Evolutionary conservation across 2,329 filamentous ascomycete genomes (phyloP), one percentile per base, ranked within the genome.

Genomic region (Ophiosphaerella korrae): DNA sequence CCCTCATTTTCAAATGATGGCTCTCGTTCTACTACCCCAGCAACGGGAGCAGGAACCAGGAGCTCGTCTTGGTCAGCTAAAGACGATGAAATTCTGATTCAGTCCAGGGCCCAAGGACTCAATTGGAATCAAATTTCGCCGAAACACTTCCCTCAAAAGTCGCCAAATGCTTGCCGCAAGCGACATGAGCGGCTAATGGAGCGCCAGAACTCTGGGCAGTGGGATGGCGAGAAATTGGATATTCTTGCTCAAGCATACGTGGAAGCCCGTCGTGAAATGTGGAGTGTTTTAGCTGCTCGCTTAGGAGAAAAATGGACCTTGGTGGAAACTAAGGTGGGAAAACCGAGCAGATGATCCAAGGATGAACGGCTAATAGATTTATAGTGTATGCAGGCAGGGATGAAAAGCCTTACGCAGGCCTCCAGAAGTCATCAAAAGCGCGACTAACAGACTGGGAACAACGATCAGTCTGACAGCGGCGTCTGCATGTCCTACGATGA

Each of bases 181-280:
- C 84, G 90, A 43, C 89, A 94, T 66, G 90, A 94, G 75, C 82
- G 90, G 33, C 76, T 94, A 52, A 85, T 92, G 79, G 88, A 92
- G 74, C 84, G 86, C 57, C 62, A 77, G 67, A 84, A 85, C 48
- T 82, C 84, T 39, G 86, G 89, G 59, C 87, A 91, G 64, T 92
- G 88, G 86, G 88, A 92, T 64, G 82, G 82, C n/a, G 78, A 85
- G 57, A 88, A 88, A 75, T 78, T 91, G 18, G 88, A 92, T 68
- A 79, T 79, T 5, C 78, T 94, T 42, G 88, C 88, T 32, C 83
- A 82, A 68, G 86, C 88, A 68, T 95, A 95, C 74, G 88, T 90
- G 82, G 80, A 79, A 55, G 82, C 88, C 78, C 82, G 90, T 45
- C 86, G 87, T 70, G 86, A 90, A 73, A 91, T 93, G 65, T 95